A percentile compares a stretch with the other conserved stretches of the same genome.
These are phyloP conservation scores for Parietichytrium sp. DNA, from an alignment of 108 stramenopile genomes.

Conservation along the genomic window DNA sequence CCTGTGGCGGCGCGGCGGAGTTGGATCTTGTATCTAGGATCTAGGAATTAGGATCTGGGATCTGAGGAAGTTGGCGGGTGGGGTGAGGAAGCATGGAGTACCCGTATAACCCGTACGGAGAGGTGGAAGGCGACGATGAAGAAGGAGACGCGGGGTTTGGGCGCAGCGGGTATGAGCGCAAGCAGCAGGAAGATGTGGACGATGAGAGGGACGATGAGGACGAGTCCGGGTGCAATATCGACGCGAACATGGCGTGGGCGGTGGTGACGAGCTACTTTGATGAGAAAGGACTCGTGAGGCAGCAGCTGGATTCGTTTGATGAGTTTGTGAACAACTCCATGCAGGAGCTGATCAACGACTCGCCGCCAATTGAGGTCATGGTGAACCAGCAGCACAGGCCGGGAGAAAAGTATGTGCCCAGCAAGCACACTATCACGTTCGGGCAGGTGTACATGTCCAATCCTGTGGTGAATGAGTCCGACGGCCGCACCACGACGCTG, in stretches of 20 bases:
- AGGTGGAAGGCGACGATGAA: too few species aligned
- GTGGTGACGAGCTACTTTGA: conserved; percentile 38
- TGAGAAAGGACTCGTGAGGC: conserved; percentile 80
- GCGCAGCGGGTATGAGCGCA: too few species aligned
- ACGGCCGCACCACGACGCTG: conserved; percentile 69
- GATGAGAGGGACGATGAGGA: too few species aligned
- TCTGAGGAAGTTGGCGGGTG: too few species aligned
- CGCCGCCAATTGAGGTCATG: not conserved
- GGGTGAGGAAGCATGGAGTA: too few species aligned
- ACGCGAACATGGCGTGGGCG: conserved; percentile 4
- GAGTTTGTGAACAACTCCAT: conserved; percentile 92
- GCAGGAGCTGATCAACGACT: conserved; percentile 74
- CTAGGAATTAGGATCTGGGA: too few species aligned
- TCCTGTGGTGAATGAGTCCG: conserved; percentile 85
- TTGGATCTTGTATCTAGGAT: too few species aligned
- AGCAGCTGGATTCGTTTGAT: conserved; percentile 97
- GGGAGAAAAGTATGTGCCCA: not conserved
- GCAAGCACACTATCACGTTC: conserved; percentile 45
- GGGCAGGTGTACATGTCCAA: conserved; percentile 69
- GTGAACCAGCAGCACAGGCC: conserved; percentile 25
- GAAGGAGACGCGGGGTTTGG: too few species aligned
- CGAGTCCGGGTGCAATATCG: too few species aligned
- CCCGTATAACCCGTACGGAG: too few species aligned
- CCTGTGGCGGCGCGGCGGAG: too few species aligned
- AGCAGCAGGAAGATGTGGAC: too few species aligned